Base-by-base conservation (phyloP, 148 eudicot genomes). In the Rhododendron ferrugineum region DNA sequence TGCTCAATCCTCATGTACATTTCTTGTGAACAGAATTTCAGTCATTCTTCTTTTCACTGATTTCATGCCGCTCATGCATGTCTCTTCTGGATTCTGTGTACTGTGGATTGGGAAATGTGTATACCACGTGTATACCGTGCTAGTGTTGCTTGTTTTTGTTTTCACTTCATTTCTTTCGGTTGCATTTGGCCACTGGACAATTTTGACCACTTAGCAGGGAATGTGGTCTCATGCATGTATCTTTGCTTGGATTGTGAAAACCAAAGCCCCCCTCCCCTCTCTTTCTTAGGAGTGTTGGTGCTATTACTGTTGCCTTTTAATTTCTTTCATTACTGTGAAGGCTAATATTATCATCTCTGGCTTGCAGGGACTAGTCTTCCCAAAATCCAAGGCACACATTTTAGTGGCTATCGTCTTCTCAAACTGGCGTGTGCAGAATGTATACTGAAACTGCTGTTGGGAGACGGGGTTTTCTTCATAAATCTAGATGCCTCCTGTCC, bases 361-460 rank as follows among this genome's bases (percentile, higher is more conserved):
- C 83, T 62, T 84, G 75, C 86, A 85, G 86, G 86, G 86, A 85
- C 83, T 85, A 85, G 83, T 64, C 72, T 77, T 79, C 23, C 42
- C 46, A 28, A 78, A n/a, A 28, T 36, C 28, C 50, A 46, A 52
- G 56, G 37, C 30, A 10, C 66, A 40, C 11, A 44, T 14, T 42
- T 76, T 52, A 36, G 1, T 62, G 5, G 49, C 58, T 15, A 46
- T 52, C 22, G 28, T 58, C 80, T 74, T 6, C 46, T 56, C 13
- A 5, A 23, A 75, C 34, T 79, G 77, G 15, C 36, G 15, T 74
- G 26, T 1, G 60, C 44, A 34, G 64, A n/a, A 50, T 74, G 44
- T 73, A 30, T 50, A 22, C 30, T 84, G 16, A 13, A 83, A 30
- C 5, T 18, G n/a, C 30, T 49, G 18, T 14, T 78, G 36, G 6